Conservation (phyloP, 2,329 filamentous ascomycete species). For the Tolypocladium tropicale region DNA sequence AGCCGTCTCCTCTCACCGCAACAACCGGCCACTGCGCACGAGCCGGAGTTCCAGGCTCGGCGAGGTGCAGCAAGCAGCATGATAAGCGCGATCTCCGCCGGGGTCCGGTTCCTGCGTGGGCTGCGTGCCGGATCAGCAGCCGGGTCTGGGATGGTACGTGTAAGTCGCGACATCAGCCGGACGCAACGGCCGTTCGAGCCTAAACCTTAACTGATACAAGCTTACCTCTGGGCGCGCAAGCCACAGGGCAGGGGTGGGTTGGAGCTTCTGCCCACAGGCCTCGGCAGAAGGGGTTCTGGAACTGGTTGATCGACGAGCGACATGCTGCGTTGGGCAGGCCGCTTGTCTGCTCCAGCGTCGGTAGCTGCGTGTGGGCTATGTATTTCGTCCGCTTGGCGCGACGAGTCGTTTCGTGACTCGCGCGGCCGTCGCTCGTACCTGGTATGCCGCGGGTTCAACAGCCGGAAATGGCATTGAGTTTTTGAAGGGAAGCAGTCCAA, state of each 20-base stretch:
- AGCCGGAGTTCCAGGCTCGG: not conserved
- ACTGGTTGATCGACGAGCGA: not conserved
- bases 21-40: not conserved
- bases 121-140: not conserved
- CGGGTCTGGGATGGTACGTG: not conserved
- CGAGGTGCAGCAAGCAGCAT: no score
- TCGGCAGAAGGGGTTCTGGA: no score
- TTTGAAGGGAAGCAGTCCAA: no score
- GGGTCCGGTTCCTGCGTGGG: not conserved
- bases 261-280: no score
- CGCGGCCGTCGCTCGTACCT: no score
- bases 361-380: not conserved
- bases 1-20: not conserved
- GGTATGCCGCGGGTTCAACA: no score
- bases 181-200: not conserved
- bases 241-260: no score
- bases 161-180: not conserved
- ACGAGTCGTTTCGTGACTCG: not conserved
- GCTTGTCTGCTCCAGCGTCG: not conserved
- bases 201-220: not conserved
- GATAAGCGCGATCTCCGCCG: not conserved
- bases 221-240: not conserved
- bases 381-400: no score
- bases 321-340: not conserved
- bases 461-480: no score